Evolutionary conservation across 169 alveolate genomes (phyloP).

Genomic region (Sarcocystis neurona): DNA sequence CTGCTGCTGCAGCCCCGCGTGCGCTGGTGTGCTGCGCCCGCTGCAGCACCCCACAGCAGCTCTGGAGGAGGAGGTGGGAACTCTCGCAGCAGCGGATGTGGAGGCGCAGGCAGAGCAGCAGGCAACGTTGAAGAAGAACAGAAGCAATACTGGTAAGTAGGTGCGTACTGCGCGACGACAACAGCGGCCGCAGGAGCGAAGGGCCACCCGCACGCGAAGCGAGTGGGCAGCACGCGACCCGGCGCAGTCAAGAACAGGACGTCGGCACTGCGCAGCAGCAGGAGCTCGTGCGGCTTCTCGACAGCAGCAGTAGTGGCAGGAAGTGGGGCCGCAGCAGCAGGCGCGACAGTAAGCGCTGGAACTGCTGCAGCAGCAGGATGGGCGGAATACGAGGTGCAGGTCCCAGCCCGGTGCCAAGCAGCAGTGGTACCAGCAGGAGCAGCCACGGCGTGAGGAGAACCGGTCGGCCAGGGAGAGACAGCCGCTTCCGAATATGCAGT

Average conservation of each 20-base stretch:
- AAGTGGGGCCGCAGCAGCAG: neutral
- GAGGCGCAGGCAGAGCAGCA: neutral
- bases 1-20: neutral
- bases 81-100: slow-evolving; percentile 9
- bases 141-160: neutral
- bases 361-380: neutral
- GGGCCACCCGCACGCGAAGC: slow-evolving; percentile 47
- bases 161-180: neutral
- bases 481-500: no score
- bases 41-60: neutral
- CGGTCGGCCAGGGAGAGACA: no score
- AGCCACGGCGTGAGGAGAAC: no score
- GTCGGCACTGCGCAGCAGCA: slow-evolving; percentile 21
- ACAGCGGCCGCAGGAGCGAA: slow-evolving; percentile 31
- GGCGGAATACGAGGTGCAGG: neutral
- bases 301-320: slow-evolving; percentile 15
- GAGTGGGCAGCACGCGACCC: neutral
- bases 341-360: neutral
- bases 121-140: neutral
- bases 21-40: neutral
- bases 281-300: slow-evolving; percentile 28
- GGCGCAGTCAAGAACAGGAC: slow-evolving; percentile 31
- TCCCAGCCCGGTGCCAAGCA: no score
- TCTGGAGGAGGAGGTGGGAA: slow-evolving; percentile 4
- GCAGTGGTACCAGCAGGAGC: no score